Evolutionary conservation across 1,284 basidiomycete genomes (phyloP).

Genomic region (Wallemia mellicola): DNA sequence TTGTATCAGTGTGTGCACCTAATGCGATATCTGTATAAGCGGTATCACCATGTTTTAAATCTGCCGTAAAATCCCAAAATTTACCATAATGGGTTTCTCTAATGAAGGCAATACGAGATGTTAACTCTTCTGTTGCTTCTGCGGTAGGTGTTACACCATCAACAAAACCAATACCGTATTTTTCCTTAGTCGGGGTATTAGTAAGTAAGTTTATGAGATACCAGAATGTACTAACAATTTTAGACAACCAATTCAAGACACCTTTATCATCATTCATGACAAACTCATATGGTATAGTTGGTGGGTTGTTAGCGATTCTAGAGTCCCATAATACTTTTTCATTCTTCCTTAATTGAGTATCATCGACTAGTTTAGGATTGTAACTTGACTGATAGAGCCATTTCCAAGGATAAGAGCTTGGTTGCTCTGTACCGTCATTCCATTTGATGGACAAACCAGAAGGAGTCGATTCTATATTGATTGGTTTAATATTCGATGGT

Average conservation of each 20-base stretch:
- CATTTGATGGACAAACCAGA: neutral
- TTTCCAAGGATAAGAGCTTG: neutral
- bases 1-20: conserved; percentile 38
- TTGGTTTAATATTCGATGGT: neutral
- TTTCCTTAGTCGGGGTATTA: neutral
- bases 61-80: conserved; percentile 91
- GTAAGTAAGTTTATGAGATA: too few relatives aligned
- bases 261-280: neutral
- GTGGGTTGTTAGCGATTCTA: too few relatives aligned
- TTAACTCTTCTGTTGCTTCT: conserved; percentile 53
- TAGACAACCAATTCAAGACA: neutral
- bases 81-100: conserved; percentile 79
- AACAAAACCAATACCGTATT: conserved; percentile 69
- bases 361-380: neutral
- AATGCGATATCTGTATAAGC: conserved; percentile 62
- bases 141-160: conserved; percentile 47
- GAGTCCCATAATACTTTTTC: neutral
- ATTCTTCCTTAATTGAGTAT: neutral
- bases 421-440: neutral
- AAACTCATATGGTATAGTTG: neutral
- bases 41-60: conserved; percentile 67
- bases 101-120: conserved; percentile 53
- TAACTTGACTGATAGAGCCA: neutral
- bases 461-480: neutral
- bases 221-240: too few relatives aligned